These are phyloP conservation scores for Cladosporium sp. DNA, from an alignment of 2,329 filamentous ascomycete species.

Conservation along the genomic window DNA sequence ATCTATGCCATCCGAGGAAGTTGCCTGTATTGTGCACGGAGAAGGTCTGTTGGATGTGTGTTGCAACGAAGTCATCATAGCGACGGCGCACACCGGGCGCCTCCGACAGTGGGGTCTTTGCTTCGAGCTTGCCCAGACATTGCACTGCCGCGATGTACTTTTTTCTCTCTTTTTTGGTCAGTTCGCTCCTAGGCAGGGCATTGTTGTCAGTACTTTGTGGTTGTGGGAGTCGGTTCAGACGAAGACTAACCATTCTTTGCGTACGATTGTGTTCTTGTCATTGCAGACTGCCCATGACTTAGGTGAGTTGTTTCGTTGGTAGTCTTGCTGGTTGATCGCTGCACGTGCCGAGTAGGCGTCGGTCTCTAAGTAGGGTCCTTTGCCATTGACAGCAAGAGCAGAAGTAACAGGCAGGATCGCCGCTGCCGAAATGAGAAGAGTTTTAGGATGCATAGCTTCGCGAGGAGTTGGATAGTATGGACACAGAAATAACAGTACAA, in stretches of 20 bases:
- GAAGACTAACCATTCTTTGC: constrained; percentile 46
- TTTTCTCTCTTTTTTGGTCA: constrained; percentile 30
- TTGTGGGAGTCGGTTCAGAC: background rate
- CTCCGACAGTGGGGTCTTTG: constrained; percentile 22
- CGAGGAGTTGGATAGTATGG: background rate
- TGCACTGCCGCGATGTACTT: constrained; percentile 27
- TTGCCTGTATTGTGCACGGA: constrained; percentile 31
- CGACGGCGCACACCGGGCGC: constrained; percentile 33
- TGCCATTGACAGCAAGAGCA: background rate
- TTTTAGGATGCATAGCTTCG: background rate
- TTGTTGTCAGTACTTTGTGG: background rate
- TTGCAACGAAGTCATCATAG: constrained; percentile 37
- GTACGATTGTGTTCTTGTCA: constrained; percentile 42
- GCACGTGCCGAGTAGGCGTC: constrained; percentile 4
- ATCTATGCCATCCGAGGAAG: constrained; percentile 48
- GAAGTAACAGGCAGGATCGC: constrained; percentile 8
- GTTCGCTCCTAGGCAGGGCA: constrained; percentile 24
- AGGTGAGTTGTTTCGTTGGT: background rate
- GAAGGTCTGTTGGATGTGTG: constrained; percentile 33
- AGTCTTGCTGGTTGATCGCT: constrained; percentile 5
- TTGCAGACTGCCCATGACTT: constrained; percentile 11
- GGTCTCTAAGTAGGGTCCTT: background rate
- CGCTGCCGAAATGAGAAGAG: background rate
- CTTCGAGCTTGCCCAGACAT: constrained; percentile 25
- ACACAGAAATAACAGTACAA: background rate